These are phyloP conservation scores for Ustilago trichophora DNA, from an alignment of 1,284 basidiomycete species.

Conservation along the genomic window DNA sequence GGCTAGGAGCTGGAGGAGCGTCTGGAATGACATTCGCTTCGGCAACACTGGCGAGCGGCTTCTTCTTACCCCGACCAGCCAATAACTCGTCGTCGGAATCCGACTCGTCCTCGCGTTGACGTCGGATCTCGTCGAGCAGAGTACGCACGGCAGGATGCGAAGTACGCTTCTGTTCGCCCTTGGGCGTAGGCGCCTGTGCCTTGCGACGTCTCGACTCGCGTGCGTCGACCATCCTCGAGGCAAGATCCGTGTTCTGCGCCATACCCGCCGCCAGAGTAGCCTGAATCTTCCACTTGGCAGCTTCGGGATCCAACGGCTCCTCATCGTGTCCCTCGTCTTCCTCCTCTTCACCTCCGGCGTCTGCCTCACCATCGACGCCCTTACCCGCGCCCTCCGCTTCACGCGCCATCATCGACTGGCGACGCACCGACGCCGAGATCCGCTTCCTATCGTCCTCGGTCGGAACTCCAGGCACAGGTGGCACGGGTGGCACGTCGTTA, in stretches of 20 bases:
- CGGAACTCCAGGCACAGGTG: conserved; percentile 18
- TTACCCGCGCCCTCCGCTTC: conserved; percentile 10
- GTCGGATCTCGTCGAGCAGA: conserved; percentile 56
- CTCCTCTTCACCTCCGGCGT: conserved; percentile 8
- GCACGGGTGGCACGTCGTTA: conserved; percentile 8
- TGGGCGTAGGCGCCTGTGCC: conserved; percentile 12
- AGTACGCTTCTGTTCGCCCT: conserved; percentile 23
- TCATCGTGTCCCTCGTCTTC: conserved; percentile 39
- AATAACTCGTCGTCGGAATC: conserved; percentile 47
- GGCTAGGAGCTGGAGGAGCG: conserved; percentile 19
- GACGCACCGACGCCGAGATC: conserved; percentile 46
- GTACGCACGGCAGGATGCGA: conserved; percentile 44
- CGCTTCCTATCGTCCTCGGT: conserved; percentile 45
- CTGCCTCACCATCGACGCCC: too few species aligned
- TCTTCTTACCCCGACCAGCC: conserved; percentile 40
- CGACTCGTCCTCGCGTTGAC: conserved; percentile 46
- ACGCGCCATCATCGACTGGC: conserved; percentile 34
- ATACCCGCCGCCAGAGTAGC: conserved; percentile 62
- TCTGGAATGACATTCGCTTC: conserved; percentile 3
- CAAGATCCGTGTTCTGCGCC: conserved; percentile 61
- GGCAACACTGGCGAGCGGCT: conserved; percentile 20
- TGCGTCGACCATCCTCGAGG: conserved; percentile 61
- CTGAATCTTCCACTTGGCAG: conserved; percentile 64
- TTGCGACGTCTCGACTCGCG: conserved; percentile 51
- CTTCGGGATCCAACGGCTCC: conserved; percentile 42